Conservation (phyloP, 768 basidiomycete species). For the Neoboletus brunneissimus region DNA sequence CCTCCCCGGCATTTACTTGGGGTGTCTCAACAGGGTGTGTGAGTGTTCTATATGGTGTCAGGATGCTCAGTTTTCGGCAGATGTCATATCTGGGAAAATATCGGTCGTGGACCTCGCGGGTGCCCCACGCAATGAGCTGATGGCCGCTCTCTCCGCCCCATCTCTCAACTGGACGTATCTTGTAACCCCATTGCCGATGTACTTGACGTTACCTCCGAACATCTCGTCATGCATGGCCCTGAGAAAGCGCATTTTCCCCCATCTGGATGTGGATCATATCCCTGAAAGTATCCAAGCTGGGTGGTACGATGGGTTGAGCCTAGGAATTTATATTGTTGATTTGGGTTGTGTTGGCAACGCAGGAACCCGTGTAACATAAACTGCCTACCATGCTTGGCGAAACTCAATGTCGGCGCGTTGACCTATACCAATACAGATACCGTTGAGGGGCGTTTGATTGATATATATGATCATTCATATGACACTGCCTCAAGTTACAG, state of each 20-base stretch:
- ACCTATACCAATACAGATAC: neutral
- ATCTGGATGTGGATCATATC: constrained; percentile 40
- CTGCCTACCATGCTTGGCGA: neutral
- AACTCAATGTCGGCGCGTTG: neutral
- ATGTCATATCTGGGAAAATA: constrained; percentile 21
- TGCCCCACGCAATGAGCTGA: constrained; percentile 15
- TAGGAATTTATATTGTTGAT: constrained; percentile 32
- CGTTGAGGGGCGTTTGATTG: neutral
- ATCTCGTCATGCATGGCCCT: constrained; percentile 25
- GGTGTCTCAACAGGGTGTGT: constrained; percentile 23
- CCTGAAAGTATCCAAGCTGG: constrained; percentile 31
- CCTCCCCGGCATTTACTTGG: constrained; percentile 38
- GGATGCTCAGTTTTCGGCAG: constrained; percentile 15
- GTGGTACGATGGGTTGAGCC: constrained; percentile 28
- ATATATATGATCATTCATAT: neutral
- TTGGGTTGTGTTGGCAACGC: constrained; percentile 2
- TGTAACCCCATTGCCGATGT: constrained; percentile 33
- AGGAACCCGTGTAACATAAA: constrained; percentile 2
- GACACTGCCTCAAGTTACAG: neutral
- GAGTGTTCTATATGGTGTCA: neutral
- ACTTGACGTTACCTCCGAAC: constrained; percentile 13
- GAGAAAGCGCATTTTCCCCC: constrained; percentile 31
- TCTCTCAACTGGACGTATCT: constrained; percentile 20
- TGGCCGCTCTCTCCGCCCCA: constrained; percentile 14
- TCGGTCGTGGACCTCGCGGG: constrained; percentile 33